Evolutionary conservation across 352 stramenopile genomes (phyloP).

Genomic region (Globisporangium radiosum): DNA sequence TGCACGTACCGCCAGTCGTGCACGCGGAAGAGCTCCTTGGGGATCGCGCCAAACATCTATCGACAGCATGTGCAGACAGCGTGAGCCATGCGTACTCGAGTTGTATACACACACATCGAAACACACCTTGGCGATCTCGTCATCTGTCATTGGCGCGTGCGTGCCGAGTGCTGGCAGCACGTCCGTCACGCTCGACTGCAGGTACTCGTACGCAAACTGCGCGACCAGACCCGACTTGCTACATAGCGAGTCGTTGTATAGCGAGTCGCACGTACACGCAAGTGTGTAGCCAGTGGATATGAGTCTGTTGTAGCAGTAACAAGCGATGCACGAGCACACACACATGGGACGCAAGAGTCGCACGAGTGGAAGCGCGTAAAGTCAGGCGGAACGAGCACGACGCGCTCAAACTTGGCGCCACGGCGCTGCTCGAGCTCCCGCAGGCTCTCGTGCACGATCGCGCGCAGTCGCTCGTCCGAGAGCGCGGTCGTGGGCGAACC

Average conservation of each 20-base stretch:
- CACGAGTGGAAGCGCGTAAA: constrained; percentile 95
- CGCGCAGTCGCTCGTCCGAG: constrained; percentile 48
- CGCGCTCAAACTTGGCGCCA: constrained; percentile 50
- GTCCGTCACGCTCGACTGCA: constrained; percentile 77
- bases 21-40: constrained; percentile 85
- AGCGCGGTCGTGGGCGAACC: constrained; percentile 58
- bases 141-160: constrained; percentile 93
- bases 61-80: background rate
- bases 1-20: constrained; percentile 91
- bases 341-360: constrained; percentile 7
- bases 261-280: background rate
- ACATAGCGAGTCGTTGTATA: background rate
- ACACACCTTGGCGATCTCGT: constrained; percentile 82
- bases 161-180: constrained; percentile 94
- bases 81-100: no score
- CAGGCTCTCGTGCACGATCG: constrained; percentile 58
- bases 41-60: constrained; percentile 92
- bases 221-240: constrained; percentile 91
- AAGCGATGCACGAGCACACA: background rate
- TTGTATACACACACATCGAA: background rate
- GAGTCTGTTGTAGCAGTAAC: background rate
- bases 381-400: constrained; percentile 93
- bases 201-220: constrained; percentile 91
- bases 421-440: constrained; percentile 52
- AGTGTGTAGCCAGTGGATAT: no score